Evolutionary conservation across 2,329 filamentous ascomycete species (phyloP), one percentile per base, ranked within the genome.

Genomic region (Arthroderma sp.): DNA sequence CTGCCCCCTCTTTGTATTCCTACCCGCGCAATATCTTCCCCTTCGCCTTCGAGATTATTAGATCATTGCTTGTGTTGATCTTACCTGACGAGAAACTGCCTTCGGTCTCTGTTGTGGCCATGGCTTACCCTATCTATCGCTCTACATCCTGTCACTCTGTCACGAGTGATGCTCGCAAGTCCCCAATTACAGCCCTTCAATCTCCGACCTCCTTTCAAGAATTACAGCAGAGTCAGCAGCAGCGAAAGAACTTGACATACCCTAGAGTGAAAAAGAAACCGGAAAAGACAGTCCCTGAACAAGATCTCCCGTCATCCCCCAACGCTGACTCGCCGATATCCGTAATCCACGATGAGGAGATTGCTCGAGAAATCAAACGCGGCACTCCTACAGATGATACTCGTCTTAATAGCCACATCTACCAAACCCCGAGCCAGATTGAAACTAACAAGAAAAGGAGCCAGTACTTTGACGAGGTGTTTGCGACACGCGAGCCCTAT

Each of bases 391-490:
- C 50, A 43, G 29, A 40, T 51, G 15, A 44, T 45, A 38, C 38
- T n/a, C 41, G 41, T 29, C 32, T 47, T 9, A 41, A 41, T 29
- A 37, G 8, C 2, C 6, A 11, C 11, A 9, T 42, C 44, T 42
- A 28, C 51, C 52, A 41, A 48, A 38, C 36, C 29, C 48, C 5
- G 50, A 54, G 39, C 49, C 54, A 34, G 46, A 51, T 28, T 29
- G 53, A 57, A n/a, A 43, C 57, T 5, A 47, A 57, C 36, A 58
- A 53, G 44, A 54, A 57, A 45, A 62, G 58, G 47, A 66, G 51
- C 22, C 60, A 62, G 44, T 67, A 65, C 48, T 69, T 63, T 45
- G 60, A 61, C 31, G 61, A 65, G 15, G 57, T 54, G 4, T 69
- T 70, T 47, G 55, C 57, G 2, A 49, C 57, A 9, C 59, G 66